Percentiles rank a stretch among this genome's conserved stretches.
Evolutionary conservation across 495 filamentous ascomycete species (phyloP).

Genomic region (Trypethelium eluteriae): DNA sequence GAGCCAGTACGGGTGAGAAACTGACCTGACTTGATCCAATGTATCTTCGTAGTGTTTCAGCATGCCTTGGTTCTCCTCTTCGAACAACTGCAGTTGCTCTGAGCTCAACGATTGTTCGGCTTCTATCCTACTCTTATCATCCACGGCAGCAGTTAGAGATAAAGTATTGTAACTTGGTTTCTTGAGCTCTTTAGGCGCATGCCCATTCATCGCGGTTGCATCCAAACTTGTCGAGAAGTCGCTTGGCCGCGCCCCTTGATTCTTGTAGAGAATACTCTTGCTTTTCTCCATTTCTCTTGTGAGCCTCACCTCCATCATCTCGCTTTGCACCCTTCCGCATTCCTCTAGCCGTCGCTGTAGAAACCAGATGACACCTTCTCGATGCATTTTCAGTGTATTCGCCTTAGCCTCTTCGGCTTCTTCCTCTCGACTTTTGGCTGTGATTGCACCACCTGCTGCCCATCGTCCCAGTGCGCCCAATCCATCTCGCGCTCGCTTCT

Average conservation of each 20-base stretch:
- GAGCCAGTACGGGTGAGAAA: slow-evolving; percentile 21
- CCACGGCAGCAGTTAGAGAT: not conserved
- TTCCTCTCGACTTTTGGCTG: slow-evolving; percentile 54
- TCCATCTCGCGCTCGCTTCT: slow-evolving; percentile 51
- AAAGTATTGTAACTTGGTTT: not conserved
- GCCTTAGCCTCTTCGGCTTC: slow-evolving; percentile 59
- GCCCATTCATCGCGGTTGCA: not conserved
- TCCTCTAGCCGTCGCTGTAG: slow-evolving; percentile 65
- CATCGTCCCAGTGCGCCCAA: slow-evolving; percentile 59
- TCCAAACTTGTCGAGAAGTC: not conserved
- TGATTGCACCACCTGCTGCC: slow-evolving; percentile 51
- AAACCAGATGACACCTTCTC: slow-evolving; percentile 79
- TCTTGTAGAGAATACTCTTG: slow-evolving; percentile 74
- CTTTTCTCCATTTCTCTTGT: slow-evolving; percentile 79
- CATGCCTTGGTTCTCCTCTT: slow-evolving; percentile 87
- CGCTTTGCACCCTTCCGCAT: slow-evolving; percentile 65
- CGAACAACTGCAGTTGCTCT: slow-evolving; percentile 88
- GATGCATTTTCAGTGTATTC: slow-evolving; percentile 50
- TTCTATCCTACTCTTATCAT: slow-evolving; percentile 41
- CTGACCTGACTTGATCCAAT: slow-evolving; percentile 84
- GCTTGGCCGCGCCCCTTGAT: not conserved
- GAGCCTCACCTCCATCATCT: slow-evolving; percentile 85
- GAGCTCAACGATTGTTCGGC: slow-evolving; percentile 59
- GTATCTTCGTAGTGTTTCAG: slow-evolving; percentile 85
- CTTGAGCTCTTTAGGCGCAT: not conserved